Evolutionary conservation across 2,329 filamentous ascomycete species (phyloP).

Genomic region (Ilyonectria mors-panacis): DNA sequence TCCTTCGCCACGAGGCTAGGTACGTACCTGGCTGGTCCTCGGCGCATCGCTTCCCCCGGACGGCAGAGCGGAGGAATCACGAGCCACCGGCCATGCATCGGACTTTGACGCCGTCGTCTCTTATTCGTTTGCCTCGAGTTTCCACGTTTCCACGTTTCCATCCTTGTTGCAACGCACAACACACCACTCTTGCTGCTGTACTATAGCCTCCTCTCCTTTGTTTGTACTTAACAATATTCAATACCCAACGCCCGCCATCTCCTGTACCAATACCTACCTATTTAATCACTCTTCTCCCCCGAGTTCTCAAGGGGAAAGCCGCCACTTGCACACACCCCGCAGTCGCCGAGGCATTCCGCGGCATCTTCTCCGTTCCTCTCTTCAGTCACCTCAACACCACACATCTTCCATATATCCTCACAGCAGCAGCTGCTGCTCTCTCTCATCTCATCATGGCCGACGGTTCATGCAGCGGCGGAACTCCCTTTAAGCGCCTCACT

Average conservation of each 20-base stretch:
- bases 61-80: conserved; percentile 44
- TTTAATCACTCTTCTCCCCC: background rate
- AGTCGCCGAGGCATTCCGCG: background rate
- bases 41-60: conserved; percentile 44
- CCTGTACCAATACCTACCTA: background rate
- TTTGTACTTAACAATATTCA: background rate
- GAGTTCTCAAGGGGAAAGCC: background rate
- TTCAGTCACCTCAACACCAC: background rate
- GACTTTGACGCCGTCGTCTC: conserved; percentile 21
- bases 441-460: conserved; percentile 54
- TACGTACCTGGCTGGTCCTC: conserved; percentile 42
- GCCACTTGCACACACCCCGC: background rate
- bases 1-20: no score
- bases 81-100: conserved; percentile 40
- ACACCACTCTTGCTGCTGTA: conserved; percentile 1
- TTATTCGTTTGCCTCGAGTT: conserved; percentile 12
- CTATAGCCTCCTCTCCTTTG: background rate
- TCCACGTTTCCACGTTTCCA: conserved; percentile 19
- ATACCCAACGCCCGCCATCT: background rate
- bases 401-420: background rate
- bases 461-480: conserved; percentile 58
- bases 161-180: background rate
- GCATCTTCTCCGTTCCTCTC: conserved; percentile 8
- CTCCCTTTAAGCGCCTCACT: conserved; percentile 60
- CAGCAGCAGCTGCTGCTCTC: background rate